phyloP scores from a whole-genome alignment of 2,329 filamentous ascomycete genomes.

The Aspergillus sp. region DNA sequence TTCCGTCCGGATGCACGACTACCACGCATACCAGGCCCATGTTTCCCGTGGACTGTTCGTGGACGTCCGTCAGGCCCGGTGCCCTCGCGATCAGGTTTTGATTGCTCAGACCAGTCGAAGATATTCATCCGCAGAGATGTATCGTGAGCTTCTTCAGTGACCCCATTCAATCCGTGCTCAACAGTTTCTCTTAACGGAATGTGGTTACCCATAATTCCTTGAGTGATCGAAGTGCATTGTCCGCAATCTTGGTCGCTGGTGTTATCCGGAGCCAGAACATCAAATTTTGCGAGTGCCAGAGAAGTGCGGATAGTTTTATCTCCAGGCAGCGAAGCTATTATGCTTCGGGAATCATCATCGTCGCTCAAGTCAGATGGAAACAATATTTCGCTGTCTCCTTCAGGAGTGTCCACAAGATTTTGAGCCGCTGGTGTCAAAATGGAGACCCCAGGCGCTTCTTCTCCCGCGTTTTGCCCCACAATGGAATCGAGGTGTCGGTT shows the following conservation, averaged over 20 bases:
- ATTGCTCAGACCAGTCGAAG: conserved; percentile 66
- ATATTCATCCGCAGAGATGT: conserved; percentile 54
- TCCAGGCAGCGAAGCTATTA: conserved; percentile 29
- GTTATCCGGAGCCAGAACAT: conserved; percentile 10
- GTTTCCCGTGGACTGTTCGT: conserved; percentile 64
- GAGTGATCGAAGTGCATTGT: conserved; percentile 7
- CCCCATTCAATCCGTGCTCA: conserved; percentile 15
- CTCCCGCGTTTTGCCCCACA: conserved; percentile 26
- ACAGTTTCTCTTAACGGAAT: conserved; percentile 8
- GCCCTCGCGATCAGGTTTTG: conserved; percentile 53
- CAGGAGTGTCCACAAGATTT: conserved; percentile 11
- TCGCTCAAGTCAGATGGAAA: conserved; percentile 26
- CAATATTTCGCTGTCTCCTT: conserved; percentile 19
- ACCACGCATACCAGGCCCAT: conserved; percentile 55
- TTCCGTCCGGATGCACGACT: conserved; percentile 59
- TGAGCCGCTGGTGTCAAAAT: conserved; percentile 14
- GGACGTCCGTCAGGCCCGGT: conserved; percentile 57
- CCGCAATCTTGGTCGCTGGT: not conserved
- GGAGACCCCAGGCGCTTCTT: conserved; percentile 17
- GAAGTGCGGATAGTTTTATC: conserved; percentile 17
- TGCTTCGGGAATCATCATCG: conserved; percentile 27
- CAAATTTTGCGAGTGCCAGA: conserved; percentile 7
- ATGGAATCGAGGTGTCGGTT: conserved; percentile 19
- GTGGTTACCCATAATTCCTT: not conserved
- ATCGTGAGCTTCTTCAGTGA: conserved; percentile 27